phyloP scores from a whole-genome alignment of 2,329 filamentous ascomycete genomes.

The Daldinia eschscholtzii region DNA sequence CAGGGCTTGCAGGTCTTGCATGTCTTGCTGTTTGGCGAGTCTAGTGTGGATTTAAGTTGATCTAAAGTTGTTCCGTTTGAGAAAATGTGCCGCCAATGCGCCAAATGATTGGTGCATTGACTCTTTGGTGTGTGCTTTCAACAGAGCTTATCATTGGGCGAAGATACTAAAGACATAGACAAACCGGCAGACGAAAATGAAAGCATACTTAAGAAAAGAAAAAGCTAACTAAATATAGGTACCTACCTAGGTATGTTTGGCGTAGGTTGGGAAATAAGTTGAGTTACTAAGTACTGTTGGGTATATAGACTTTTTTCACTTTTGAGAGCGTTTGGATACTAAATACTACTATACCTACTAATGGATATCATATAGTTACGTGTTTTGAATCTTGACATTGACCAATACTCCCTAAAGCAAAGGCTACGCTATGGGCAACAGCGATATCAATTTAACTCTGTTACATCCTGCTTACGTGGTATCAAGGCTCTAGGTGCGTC shows the following conservation, averaged over 20 bases:
- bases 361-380: not conserved
- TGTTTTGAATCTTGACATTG: not conserved
- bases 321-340: not conserved
- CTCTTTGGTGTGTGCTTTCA: conserved; percentile 33
- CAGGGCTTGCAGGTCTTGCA: not conserved
- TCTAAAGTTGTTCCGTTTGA: conserved; percentile 3
- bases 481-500: not conserved
- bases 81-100: conserved; percentile 35
- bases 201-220: not conserved
- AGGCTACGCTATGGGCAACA: too few species aligned
- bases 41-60: conserved; percentile 17
- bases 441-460: too few species aligned
- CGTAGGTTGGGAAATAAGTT: not conserved
- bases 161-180: not conserved
- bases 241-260: not conserved
- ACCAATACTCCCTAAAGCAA: not conserved
- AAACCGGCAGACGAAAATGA: conserved; percentile 20
- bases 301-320: too few species aligned
- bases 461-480: not conserved
- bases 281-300: not conserved
- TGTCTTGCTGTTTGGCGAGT: conserved; percentile 15
- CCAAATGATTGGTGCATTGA: conserved; percentile 37
- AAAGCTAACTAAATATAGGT: not conserved
- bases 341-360: too few species aligned
- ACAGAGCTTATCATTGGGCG: conserved; percentile 39